Conservation (phyloP, 148 eudicot genomes). For the Selenicereus undatus region DNA sequence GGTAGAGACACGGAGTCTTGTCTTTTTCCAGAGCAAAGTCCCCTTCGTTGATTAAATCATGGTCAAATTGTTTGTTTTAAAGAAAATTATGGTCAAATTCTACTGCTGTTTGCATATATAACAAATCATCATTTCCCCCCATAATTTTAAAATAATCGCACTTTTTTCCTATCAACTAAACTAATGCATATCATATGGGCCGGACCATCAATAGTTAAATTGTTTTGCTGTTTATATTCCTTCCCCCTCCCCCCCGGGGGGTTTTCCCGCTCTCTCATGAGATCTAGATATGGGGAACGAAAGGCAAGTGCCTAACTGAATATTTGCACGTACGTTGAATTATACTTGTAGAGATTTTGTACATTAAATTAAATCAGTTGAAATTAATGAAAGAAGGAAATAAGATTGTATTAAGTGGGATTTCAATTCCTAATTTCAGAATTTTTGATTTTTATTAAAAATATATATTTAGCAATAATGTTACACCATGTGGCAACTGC, state of each 20-base stretch:
- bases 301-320: too few relatives aligned
- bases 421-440: too few relatives aligned
- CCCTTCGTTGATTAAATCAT: neutral
- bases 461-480: too few relatives aligned
- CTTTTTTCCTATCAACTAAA: neutral
- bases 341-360: neutral
- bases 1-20: conserved; percentile 27
- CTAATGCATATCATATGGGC: neutral
- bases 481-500: too few relatives aligned
- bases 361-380: too few relatives aligned
- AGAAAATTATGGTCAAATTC: neutral
- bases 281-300: neutral
- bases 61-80: neutral
- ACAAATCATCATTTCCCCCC: neutral
- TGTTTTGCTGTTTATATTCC: too few relatives aligned
- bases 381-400: too few relatives aligned
- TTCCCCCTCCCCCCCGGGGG: neutral
- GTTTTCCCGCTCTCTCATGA: neutral
- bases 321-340: too few relatives aligned
- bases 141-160: neutral
- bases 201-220: too few relatives aligned
- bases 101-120: neutral
- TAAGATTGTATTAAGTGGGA: too few relatives aligned
- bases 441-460: too few relatives aligned
- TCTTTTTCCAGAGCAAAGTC: conserved; percentile 17